Conservation (phyloP, 192 early-diverging fungal species). For the Linderina pennispora region DNA sequence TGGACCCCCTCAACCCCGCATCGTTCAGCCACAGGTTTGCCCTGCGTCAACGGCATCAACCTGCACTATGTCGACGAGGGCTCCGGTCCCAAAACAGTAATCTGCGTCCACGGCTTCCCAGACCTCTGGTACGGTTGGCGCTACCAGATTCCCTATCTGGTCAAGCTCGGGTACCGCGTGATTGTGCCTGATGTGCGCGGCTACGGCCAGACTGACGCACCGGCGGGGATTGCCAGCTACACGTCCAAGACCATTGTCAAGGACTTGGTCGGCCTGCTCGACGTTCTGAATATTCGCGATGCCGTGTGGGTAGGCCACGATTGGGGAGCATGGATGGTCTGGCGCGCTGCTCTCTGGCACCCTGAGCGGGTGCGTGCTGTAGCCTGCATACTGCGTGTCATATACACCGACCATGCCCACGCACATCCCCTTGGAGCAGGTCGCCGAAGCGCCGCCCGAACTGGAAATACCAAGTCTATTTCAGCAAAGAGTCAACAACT, state of each 20-base stretch:
- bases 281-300: conserved; percentile 47
- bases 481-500: conserved; percentile 30
- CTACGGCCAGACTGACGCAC: conserved; percentile 48
- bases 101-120: background rate
- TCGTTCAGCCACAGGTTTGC: conserved; percentile 1
- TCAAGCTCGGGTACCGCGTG: conserved; percentile 52
- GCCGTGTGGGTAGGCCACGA: conserved; percentile 62
- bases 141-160: conserved; percentile 43
- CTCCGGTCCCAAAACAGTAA: background rate
- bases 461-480: conserved; percentile 49
- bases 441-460: conserved; percentile 48
- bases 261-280: conserved; percentile 54
- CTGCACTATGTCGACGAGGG: conserved; percentile 1
- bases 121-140: background rate
- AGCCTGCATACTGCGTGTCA: conserved; percentile 49
- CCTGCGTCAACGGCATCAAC: background rate
- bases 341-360: conserved; percentile 52
- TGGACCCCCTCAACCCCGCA: background rate
- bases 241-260: conserved; percentile 42
- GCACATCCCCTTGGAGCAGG: conserved; percentile 33
- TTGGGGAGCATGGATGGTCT: conserved; percentile 55
- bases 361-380: conserved; percentile 55
- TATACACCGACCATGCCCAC: conserved; percentile 33
- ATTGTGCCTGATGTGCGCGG: conserved; percentile 49
- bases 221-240: conserved; percentile 34